Conservation (phyloP, 2,329 filamentous ascomycete species). For the Microdochium trichocladiopsis region DNA sequence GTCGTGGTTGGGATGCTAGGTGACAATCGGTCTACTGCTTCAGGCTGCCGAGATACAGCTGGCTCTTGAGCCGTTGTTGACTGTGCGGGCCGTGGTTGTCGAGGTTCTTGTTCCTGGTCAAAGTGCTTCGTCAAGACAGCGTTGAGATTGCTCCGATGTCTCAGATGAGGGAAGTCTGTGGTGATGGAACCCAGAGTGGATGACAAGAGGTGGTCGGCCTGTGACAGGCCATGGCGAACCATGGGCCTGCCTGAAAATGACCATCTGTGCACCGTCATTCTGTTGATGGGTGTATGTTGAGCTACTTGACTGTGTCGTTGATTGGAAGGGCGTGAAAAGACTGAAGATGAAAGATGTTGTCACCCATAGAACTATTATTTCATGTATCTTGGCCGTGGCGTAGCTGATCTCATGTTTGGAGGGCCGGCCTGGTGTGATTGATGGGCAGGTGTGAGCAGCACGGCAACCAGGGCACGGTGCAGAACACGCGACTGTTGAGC, state of each 20-base stretch:
- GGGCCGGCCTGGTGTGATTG: background rate
- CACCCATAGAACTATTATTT: too few relatives aligned
- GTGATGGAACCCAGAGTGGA: background rate
- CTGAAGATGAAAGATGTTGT: too few relatives aligned
- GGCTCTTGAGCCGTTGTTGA: too few relatives aligned
- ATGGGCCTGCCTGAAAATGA: conserved; percentile 9
- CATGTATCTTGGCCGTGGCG: too few relatives aligned
- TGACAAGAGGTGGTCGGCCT: background rate
- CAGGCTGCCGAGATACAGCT: too few relatives aligned
- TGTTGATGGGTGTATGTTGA: conserved; percentile 5
- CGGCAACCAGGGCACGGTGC: too few relatives aligned
- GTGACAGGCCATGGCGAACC: conserved; percentile 2
- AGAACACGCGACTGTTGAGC: too few relatives aligned
- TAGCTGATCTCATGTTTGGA: background rate
- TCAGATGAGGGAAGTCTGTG: background rate
- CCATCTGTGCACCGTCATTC: conserved; percentile 12
- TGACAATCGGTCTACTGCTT: background rate
- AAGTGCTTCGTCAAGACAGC: too few relatives aligned
- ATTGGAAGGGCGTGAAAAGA: background rate
- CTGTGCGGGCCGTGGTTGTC: too few relatives aligned
- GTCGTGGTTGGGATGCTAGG: background rate
- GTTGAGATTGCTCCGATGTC: too few relatives aligned
- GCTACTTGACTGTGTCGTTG: conserved; percentile 6
- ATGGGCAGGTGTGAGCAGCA: background rate
- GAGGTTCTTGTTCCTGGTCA: too few relatives aligned